Percentiles rank a stretch among this genome's conserved stretches.
phyloP scores from a whole-genome alignment of 495 filamentous ascomycete genomes.

The Thermothielavioides terrestris region DNA sequence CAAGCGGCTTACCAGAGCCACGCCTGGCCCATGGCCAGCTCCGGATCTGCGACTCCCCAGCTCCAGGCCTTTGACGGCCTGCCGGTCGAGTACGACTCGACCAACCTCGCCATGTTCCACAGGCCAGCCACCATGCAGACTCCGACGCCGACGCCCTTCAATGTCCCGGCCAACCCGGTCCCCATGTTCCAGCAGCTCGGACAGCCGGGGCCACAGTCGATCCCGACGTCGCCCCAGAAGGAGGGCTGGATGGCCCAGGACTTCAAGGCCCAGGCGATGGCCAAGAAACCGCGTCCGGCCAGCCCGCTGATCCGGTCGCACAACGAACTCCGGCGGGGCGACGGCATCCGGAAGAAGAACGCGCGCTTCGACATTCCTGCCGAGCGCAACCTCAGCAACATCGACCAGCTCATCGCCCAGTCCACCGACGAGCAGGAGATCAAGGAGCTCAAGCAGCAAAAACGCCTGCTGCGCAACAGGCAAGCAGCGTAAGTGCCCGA shows the following conservation, averaged over 20 bases:
- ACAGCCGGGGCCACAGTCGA: slow-evolving; percentile 29
- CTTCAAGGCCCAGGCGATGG: slow-evolving; percentile 52
- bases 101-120: slow-evolving; percentile 45
- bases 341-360: slow-evolving; percentile 99
- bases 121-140: slow-evolving; percentile 36
- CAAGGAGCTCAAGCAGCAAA: slow-evolving; percentile 98
- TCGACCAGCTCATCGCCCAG: slow-evolving; percentile 84
- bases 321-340: slow-evolving; percentile 71
- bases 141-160: slow-evolving; percentile 48
- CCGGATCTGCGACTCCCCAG: slow-evolving; percentile 37
- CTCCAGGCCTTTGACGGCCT: slow-evolving; percentile 56
- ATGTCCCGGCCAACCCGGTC: slow-evolving; percentile 38
- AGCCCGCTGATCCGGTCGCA: slow-evolving; percentile 71
- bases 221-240: slow-evolving; percentile 46
- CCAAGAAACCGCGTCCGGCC: slow-evolving; percentile 59
- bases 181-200: slow-evolving; percentile 44
- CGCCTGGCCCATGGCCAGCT: slow-evolving; percentile 52
- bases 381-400: slow-evolving; percentile 87
- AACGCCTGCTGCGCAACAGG: slow-evolving; percentile 86
- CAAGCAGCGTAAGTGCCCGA: slow-evolving; percentile 77
- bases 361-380: slow-evolving; percentile 95
- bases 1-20: slow-evolving; percentile 40
- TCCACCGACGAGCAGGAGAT: slow-evolving; percentile 88
- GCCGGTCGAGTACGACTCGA: slow-evolving; percentile 49
- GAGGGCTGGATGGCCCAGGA: slow-evolving; percentile 46